Base-by-base conservation (phyloP, 192 early-diverging fungal species). In the Chytriomyces hyalinus region DNA sequence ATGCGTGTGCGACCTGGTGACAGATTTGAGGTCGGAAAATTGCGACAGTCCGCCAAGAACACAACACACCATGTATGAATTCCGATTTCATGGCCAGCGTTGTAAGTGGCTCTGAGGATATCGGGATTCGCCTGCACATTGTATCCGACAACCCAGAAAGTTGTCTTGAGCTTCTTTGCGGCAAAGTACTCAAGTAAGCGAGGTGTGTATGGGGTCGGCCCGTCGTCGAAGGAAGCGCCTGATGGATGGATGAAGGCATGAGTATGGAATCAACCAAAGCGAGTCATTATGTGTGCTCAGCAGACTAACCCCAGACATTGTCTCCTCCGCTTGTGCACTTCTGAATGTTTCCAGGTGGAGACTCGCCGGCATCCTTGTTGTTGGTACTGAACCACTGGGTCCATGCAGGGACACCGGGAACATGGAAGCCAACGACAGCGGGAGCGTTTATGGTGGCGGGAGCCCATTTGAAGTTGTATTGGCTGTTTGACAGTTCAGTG, bases 111-210 rank as follows among this genome's bases (percentile, higher is more conserved):
- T 17, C 70, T 82, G 15, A 92, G 49, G 46, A 89, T 62, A 9
- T 87, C 84, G 0, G 83, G 79, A 46, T 86, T 78, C 28, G 81
- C 67, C 60, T 84, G 79, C 46, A 87, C 78, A 65, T 86, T 78
- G 49, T 79, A 62, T 7, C 91, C 91, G 49, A 85, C 82, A 17
- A 92, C 86, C 72, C 88, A 92, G 77, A 92, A 92, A 3, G 91
- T 92, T 1, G 85, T 90, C 72, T 91, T 92, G 62, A 90, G 68
- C 49, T 82, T 66, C 22, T 80, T 73, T 20, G 66, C 66, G 22
- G 66, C 82, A 3, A 92, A 79, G 2, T 82, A 71, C 65, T 85
- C 84, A 5, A 92, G 75, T 11, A 92, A 53, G 7, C 59, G 75
- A 22, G 73, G 61, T 2, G 91, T 92, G 67, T 80, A 83, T 5